Base-by-base conservation (phyloP, 129 eudicot species). In the Deinandra increscens region DNA sequence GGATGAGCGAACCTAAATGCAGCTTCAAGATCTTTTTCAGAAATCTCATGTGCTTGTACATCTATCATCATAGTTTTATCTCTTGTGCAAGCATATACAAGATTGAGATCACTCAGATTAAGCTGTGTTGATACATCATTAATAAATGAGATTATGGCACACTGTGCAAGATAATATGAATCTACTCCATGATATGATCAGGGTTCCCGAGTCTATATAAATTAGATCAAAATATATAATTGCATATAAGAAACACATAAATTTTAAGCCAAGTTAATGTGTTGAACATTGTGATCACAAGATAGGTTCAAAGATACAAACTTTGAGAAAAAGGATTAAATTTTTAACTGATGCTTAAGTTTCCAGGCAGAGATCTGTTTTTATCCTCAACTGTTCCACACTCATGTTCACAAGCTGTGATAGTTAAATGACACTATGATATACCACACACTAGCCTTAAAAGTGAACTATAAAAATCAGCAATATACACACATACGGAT, bases 41-140 rank as follows among this genome's bases (percentile, higher is more conserved):
- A 82, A 42, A 88, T 89, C 68, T 84, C 95, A 45, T 81, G 87
- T 64, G 98, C 95, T 79, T 89, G 92, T 46, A 93, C 95, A 81
- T 93, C 98, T 64, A 93, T 83, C 98, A 93, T 93, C 88, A 93
- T 70, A 38, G 98, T 87, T 80, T 93, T 93, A 63, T 93, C 97
- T 69, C 74, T 87, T 20, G 98, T 93, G 78, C 97, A 93, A 39
- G 98, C 98, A 66, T 89, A 93, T 59, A 93, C 87, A 71, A 93
- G 83, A 84, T 89, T 93, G 74, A 93, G 90, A 83, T 86, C 98
- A 62, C 97, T 93, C 53, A 79, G 23, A 79, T 80, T 80, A 77
- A 89, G 98, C 97, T 89, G 95, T 71, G 78, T 23, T 54, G 84
- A 80, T 59, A 70, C 79, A 73, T 39, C 60, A 56, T 45, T 34